Evolutionary conservation across 768 basidiomycete species (phyloP), one percentile per base, ranked within the genome.

Genomic region (Hygrocybe punicea): DNA sequence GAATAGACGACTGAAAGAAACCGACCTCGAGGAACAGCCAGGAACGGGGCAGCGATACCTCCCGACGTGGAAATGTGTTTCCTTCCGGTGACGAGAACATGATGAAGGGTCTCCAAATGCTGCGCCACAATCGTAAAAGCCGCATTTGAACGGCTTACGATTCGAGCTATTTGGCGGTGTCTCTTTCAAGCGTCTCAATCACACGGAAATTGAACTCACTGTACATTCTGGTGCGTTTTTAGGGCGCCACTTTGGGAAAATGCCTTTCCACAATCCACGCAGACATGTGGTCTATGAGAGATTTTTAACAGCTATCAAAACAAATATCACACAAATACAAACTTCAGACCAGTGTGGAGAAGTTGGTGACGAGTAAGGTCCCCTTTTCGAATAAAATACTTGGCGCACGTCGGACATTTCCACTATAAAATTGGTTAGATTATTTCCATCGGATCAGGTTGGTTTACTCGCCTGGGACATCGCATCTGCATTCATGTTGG

Each of bases 71-170:
- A 66, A 61, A 63, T 89, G 87, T 2, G 74, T 79, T 68, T 88
- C 86, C 63, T 79, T 82, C 55, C 77, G 74, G 62, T 89, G 87
- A 8, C 87, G 83, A 29, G 81, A 73, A 60, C 84, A 74, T 45
- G 87, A 88, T 0, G 87, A 89, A 10, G 85, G 87, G 62, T 89
- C 87, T 13, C 82, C 82, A 60, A 89, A 89, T 13, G 72, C 67
- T 29, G 78, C 73, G 9, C 52, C 55, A 63, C 87, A 89, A 19
- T 65, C 69, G 8, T 68, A 62, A 42, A 78, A 71, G 13, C 72
- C 73, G 62, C 88, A 90, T 5, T 51, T 52, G 61, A 75, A 78
- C 1, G 85, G 86, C 66, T 81, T 84, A 9, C 55, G 68, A 44
- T 71, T 73, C 13, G 83, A 79, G 55, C 85, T 87, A 53, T 42